Evolutionary conservation across 2,329 filamentous ascomycete genomes (phyloP), one percentile per base, ranked within the genome.

Genomic region (Xylaria sp.): DNA sequence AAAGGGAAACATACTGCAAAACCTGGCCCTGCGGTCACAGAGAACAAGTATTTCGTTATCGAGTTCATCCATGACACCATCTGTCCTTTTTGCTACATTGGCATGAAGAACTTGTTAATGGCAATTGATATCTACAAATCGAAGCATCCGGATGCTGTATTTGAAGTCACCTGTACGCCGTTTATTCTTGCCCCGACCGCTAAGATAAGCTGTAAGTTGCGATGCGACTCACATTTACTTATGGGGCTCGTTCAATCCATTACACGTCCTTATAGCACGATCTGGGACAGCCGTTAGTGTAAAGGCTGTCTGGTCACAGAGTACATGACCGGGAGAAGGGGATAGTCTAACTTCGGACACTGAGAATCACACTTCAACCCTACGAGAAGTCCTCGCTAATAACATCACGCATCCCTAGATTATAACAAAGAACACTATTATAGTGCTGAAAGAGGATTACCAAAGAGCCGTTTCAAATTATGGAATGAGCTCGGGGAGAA

Each of bases 51-150:
- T 49, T 74, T 82, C 66, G 72, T 71, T 10, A 77, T 85, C 60
- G 79, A 83, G 48, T 72, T 83, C 46, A 80, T 83, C 65, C 73
- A 79, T 37, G 83, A 85, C 69, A 76, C 81, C 6, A 73, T 82
- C 37, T 85, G 83, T 60, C 81, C 82, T 3, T 84, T 81, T 75
- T 83, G 80, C 66, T 85, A 82, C 66, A 74, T 85, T 60, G 78
- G 79, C 59, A 78, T 82, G 63, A 78, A 75, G 58, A 79, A 76
- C 55, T 75, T 85, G 53, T 77, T 82, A 60, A 65, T 62, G 11
- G 81, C 82, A 56, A 81, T 84, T 63, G 69, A 73, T 21, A 66
- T 70, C 5, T 82, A 80, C 69, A 73, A 72, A 55, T 64, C 70
- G 3, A 66, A 66, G 13, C 75, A 82, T 60, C 80, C 80, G 0